These are phyloP conservation scores for Gymnopilus junonius DNA, from an alignment of 768 basidiomycete species.

Conservation along the genomic window DNA sequence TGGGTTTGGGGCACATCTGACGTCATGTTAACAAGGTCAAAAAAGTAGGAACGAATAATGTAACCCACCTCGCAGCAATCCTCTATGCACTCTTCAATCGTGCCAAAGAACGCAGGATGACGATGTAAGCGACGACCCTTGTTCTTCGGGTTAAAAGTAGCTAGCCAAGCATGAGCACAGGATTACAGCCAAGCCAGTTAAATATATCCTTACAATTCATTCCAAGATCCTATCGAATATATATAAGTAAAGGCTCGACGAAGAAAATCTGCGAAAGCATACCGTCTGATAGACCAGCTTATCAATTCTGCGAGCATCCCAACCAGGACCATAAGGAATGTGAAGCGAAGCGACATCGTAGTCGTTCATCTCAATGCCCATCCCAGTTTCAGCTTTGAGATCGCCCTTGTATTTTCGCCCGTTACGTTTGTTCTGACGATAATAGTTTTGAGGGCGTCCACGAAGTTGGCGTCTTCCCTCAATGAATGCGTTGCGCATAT, in stretches of 20 bases:
- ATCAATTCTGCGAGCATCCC: slow-evolving; percentile 60
- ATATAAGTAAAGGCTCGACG: neutral
- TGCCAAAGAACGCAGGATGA: slow-evolving; percentile 68
- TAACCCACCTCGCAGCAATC: slow-evolving; percentile 62
- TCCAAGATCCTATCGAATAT: slow-evolving; percentile 49
- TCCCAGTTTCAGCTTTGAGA: slow-evolving; percentile 46
- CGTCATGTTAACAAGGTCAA: neutral
- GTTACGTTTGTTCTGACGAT: slow-evolving; percentile 30
- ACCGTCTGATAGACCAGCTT: slow-evolving; percentile 53
- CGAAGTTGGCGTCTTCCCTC: slow-evolving; percentile 52
- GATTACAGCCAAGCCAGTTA: neutral
- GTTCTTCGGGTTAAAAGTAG: slow-evolving; percentile 68
- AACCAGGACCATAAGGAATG: slow-evolving; percentile 67
- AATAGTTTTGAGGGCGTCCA: slow-evolving; percentile 44
- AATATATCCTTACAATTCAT: slow-evolving; percentile 51
- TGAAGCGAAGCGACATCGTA: slow-evolving; percentile 61
- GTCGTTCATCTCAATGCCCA: slow-evolving; percentile 59
- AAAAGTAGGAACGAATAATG: neutral
- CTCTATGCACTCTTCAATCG: slow-evolving; percentile 56
- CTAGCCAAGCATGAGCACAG: slow-evolving; percentile 29
- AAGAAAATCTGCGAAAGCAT: slow-evolving; percentile 13
- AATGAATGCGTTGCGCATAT: slow-evolving; percentile 50
- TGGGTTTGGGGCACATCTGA: slow-evolving; percentile 58
- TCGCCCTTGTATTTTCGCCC: slow-evolving; percentile 57
- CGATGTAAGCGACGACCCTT: slow-evolving; percentile 62